phyloP scores from a whole-genome alignment of 192 early-diverging fungal genomes.

The Backusella sp. region DNA sequence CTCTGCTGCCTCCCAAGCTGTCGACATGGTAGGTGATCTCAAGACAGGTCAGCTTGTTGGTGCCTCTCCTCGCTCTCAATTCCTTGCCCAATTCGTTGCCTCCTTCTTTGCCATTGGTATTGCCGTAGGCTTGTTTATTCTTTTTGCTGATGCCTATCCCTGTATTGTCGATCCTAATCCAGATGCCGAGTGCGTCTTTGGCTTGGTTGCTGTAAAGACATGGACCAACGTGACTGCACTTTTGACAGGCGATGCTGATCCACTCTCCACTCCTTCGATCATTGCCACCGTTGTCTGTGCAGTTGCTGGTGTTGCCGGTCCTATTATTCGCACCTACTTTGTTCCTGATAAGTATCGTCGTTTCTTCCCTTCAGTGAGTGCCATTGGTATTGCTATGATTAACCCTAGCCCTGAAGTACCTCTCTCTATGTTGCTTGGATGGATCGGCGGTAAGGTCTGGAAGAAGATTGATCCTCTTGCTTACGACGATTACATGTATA shows the following conservation, averaged over 20 bases:
- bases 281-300: constrained; percentile 44
- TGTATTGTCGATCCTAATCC: constrained; percentile 46
- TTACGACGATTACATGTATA: constrained; percentile 41
- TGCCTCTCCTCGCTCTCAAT: constrained; percentile 62
- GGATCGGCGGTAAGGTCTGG: constrained; percentile 43
- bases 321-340: constrained; percentile 41
- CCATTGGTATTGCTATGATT: constrained; percentile 53
- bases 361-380: constrained; percentile 47
- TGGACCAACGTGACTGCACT: constrained; percentile 39
- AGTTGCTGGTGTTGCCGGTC: constrained; percentile 36
- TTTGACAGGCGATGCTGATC: constrained; percentile 39
- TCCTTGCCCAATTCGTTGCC: constrained; percentile 62
- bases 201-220: constrained; percentile 26
- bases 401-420: constrained; percentile 43
- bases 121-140: constrained; percentile 51
- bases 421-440: constrained; percentile 47
- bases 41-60: constrained; percentile 65
- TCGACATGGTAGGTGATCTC: constrained; percentile 71
- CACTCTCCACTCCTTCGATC: constrained; percentile 38
- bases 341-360: constrained; percentile 49
- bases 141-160: constrained; percentile 64
- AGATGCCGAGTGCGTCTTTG: constrained; percentile 29
- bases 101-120: constrained; percentile 57
- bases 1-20: constrained; percentile 53
- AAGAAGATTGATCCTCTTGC: constrained; percentile 18